These are phyloP conservation scores for Fragosphaeria purpurea DNA, from an alignment of 2,329 filamentous ascomycete species.

Conservation along the genomic window DNA sequence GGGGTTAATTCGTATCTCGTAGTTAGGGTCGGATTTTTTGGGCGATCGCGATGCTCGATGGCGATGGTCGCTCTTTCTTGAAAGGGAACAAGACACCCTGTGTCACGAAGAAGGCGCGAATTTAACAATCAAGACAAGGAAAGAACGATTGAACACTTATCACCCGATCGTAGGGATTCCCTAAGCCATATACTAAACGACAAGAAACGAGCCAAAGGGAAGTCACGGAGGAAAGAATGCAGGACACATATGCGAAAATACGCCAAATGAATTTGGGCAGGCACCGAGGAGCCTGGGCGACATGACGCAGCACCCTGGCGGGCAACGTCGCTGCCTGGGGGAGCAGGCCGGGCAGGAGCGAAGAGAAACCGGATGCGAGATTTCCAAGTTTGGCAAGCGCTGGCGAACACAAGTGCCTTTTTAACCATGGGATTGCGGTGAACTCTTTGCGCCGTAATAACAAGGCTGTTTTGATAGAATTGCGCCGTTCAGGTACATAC, in stretches of 20 bases:
- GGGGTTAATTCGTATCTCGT: not conserved
- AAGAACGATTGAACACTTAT: not conserved
- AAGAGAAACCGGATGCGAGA: conserved; percentile 7
- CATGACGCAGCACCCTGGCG: conserved; percentile 4
- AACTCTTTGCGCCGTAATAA: too few relatives aligned
- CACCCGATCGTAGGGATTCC: too few relatives aligned
- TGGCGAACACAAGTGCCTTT: too few relatives aligned
- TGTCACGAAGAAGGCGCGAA: not conserved
- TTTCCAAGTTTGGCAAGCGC: too few relatives aligned
- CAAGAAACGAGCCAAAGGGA: not conserved
- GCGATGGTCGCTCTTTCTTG: conserved; percentile 2
- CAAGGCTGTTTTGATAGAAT: too few relatives aligned
- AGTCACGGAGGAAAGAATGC: not conserved
- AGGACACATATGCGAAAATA: not conserved
- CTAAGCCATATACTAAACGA: too few relatives aligned
- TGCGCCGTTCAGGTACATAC: too few relatives aligned
- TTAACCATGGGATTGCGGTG: too few relatives aligned
- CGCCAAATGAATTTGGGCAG: too few relatives aligned
- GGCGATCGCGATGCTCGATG: not conserved
- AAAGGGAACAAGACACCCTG: not conserved
- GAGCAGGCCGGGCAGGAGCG: conserved; percentile 1
- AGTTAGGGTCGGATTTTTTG: too few relatives aligned
- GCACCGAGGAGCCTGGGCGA: not conserved
- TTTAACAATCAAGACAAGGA: not conserved
- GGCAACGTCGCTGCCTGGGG: conserved; percentile 5